phyloP scores from a whole-genome alignment of 2,329 filamentous ascomycete species.

The Corniculantispora saksenae region DNA sequence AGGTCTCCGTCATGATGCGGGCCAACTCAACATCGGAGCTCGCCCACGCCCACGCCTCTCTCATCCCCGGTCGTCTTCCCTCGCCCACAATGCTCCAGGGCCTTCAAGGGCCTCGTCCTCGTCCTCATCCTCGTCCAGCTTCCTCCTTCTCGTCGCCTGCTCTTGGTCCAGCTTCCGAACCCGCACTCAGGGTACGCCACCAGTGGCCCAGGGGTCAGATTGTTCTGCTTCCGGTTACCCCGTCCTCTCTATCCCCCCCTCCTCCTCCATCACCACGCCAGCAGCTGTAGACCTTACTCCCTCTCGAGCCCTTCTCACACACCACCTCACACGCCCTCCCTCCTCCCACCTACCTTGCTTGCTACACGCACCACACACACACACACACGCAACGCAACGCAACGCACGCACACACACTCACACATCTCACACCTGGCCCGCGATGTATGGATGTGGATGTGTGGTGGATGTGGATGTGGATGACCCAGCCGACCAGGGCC shows the following conservation, averaged over 20 bases:
- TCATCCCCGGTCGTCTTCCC: neutral
- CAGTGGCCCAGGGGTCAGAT: slow-evolving; percentile 14
- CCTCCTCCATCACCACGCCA: slow-evolving; percentile 1
- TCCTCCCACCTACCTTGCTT: neutral
- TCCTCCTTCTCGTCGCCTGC: too few relatives aligned
- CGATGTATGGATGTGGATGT: slow-evolving; percentile 16
- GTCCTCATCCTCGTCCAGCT: neutral
- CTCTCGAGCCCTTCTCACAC: neutral
- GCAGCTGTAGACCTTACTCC: neutral
- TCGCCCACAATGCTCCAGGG: too few relatives aligned
- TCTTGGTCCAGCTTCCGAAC: too few relatives aligned
- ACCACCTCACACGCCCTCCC: neutral
- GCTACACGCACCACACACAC: neutral
- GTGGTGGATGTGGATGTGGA: slow-evolving; percentile 15
- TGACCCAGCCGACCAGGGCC: slow-evolving; percentile 19
- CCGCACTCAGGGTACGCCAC: slow-evolving; percentile 12
- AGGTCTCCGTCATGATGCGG: slow-evolving; percentile 58
- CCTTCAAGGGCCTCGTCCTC: neutral
- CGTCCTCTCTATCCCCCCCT: too few relatives aligned
- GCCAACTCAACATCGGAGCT: slow-evolving; percentile 32
- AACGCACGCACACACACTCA: neutral
- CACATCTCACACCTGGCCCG: slow-evolving; percentile 16
- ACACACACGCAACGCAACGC: too few relatives aligned
- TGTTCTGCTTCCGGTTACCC: slow-evolving; percentile 17
- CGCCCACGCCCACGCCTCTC: slow-evolving; percentile 23